Evolutionary conservation across 129 eudicot genomes (phyloP).

Genomic region (Centrapalus pauciflorus): DNA sequence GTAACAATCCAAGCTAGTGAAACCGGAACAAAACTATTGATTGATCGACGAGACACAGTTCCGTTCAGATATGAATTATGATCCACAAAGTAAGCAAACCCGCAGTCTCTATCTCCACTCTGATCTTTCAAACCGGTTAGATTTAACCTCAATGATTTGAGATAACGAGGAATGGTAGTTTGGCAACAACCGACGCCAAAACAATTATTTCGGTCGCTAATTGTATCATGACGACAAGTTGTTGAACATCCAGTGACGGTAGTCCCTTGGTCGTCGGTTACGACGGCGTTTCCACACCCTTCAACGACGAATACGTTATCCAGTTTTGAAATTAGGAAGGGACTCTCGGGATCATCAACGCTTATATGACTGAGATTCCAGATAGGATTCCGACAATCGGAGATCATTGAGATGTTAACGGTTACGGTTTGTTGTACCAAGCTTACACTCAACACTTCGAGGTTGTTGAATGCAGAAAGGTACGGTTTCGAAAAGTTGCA

Average conservation of each 20-base stretch:
- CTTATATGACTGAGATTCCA: neutral
- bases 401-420: neutral
- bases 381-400: slow-evolving; percentile 3
- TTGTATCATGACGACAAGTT: neutral
- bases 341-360: neutral
- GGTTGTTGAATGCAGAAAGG: neutral
- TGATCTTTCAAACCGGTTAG: neutral
- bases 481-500: neutral
- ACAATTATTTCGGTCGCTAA: neutral
- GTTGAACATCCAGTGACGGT: slow-evolving; percentile 4
- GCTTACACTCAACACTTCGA: neutral
- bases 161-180: slow-evolving; percentile 5
- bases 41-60: neutral
- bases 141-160: slow-evolving; percentile 1
- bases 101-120: slow-evolving; percentile 16
- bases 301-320: neutral
- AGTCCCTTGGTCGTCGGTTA: neutral
- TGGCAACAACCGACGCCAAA: slow-evolving; percentile 30
- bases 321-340: neutral
- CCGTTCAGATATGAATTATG: neutral
- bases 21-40: neutral
- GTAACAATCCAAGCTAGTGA: neutral
- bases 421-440: neutral
- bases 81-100: slow-evolving; percentile 7
- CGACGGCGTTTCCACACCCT: slow-evolving; percentile 4